A percentile compares a stretch with the other conserved stretches of the same genome.
Evolutionary conservation across 768 basidiomycete species (phyloP).

Genomic region (Mycena vitilis): DNA sequence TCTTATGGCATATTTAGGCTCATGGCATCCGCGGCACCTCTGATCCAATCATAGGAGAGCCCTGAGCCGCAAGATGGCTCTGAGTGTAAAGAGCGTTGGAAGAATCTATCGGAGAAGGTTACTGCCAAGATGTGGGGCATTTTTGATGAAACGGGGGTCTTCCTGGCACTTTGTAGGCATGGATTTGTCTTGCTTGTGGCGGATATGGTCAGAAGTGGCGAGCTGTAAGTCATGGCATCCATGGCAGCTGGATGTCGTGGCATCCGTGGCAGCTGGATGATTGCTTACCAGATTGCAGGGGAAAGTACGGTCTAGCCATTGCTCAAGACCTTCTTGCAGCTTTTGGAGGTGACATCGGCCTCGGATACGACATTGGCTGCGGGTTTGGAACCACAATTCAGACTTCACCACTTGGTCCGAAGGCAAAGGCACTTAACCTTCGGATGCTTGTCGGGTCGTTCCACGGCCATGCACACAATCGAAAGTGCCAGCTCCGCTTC

Average conservation of each 20-base stretch:
- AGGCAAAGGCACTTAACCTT: too few relatives aligned
- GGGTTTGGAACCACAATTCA: not conserved
- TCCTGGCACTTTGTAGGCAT: conserved; percentile 39
- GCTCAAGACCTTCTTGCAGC: not conserved
- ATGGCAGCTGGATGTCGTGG: too few relatives aligned
- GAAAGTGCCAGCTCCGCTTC: conserved; percentile 23
- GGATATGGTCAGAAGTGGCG: too few relatives aligned
- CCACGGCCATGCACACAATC: conserved; percentile 27
- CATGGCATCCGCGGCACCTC: too few relatives aligned
- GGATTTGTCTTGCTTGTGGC: conserved; percentile 34
- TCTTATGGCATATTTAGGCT: too few relatives aligned
- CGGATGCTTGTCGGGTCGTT: conserved; percentile 3
- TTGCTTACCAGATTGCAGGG: not conserved
- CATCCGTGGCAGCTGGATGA: not conserved
- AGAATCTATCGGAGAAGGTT: conserved; percentile 21
- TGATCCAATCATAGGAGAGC: too few relatives aligned
- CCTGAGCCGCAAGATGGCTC: too few relatives aligned
- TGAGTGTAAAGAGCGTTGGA: conserved; percentile 30
- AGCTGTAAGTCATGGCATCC: too few relatives aligned
- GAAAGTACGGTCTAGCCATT: not conserved
- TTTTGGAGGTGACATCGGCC: conserved; percentile 33
- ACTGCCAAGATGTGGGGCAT: conserved; percentile 34
- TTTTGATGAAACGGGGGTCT: conserved; percentile 40
- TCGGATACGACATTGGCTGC: conserved; percentile 3
- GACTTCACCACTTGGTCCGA: too few relatives aligned